phyloP scores from a whole-genome alignment of 208 protist species.

The Trichomonas tenax region DNA sequence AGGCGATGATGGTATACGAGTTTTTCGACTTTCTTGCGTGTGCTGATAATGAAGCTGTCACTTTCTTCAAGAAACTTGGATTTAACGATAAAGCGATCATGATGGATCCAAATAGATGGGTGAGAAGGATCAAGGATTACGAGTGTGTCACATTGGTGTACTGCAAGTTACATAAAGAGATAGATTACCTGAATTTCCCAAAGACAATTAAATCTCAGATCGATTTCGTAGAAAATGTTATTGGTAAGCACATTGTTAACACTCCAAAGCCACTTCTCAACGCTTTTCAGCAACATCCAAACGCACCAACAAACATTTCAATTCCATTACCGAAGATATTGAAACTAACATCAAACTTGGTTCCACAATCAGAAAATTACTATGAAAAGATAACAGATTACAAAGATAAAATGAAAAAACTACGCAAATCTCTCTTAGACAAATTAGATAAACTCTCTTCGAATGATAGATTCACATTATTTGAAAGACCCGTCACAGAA shows the following conservation, averaged over 20 bases:
- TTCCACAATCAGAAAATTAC: not conserved
- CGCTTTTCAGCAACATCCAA: not conserved
- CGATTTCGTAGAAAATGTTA: conserved; percentile 26
- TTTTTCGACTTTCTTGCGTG: conserved; percentile 61
- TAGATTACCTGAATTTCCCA: conserved; percentile 50
- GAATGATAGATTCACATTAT: not conserved
- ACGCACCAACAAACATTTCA: not conserved
- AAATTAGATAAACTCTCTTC: not conserved
- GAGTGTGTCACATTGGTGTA: conserved; percentile 62
- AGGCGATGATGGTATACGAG: conserved; percentile 37
- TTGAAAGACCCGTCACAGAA: not conserved
- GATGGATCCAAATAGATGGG: conserved; percentile 43
- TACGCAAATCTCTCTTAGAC: not conserved
- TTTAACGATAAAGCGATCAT: conserved; percentile 42
- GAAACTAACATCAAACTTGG: not conserved
- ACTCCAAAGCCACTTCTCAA: not conserved
- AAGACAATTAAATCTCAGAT: conserved; percentile 41
- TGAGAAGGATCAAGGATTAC: conserved; percentile 67
- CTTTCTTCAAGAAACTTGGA: conserved; percentile 66
- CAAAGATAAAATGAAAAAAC: not conserved
- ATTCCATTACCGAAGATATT: not conserved
- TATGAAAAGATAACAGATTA: not conserved
- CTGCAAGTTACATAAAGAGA: conserved; percentile 47
- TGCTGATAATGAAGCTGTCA: conserved; percentile 67
- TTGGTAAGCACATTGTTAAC: not conserved